Evolutionary conservation across 2,329 filamentous ascomycete species (phyloP).

Genomic region (Pseudocercospora fijiensis): DNA sequence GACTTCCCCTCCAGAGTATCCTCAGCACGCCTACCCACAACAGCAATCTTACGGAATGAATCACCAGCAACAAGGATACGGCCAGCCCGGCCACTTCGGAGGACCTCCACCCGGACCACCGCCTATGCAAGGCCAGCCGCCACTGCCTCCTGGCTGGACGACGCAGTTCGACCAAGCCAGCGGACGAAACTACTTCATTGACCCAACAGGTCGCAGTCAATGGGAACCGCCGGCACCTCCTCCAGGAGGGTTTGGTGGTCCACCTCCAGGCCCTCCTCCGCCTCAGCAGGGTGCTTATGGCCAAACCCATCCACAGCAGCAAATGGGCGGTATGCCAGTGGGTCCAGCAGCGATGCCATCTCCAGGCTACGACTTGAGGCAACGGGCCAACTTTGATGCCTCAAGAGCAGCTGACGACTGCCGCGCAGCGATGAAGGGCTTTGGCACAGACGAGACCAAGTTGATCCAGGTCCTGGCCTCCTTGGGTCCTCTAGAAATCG

Average conservation of each 20-base stretch:
- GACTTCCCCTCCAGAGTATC: constrained; percentile 3
- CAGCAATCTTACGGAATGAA: constrained; percentile 7
- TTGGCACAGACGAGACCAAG: constrained; percentile 80
- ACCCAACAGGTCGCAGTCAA: constrained; percentile 18
- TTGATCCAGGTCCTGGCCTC: constrained; percentile 69
- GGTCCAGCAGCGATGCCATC: constrained; percentile 64
- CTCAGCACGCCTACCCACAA: constrained; percentile 8
- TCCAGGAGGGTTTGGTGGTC: constrained; percentile 23
- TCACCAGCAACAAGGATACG: constrained; percentile 15
- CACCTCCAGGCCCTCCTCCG: constrained; percentile 27
- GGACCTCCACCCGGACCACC: constrained; percentile 24
- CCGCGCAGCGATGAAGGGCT: constrained; percentile 85
- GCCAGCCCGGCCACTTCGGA: constrained; percentile 15
- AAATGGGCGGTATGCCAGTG: constrained; percentile 20
- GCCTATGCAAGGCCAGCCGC: constrained; percentile 14
- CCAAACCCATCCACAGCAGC: constrained; percentile 20
- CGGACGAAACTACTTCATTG: constrained; percentile 18
- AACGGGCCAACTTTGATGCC: constrained; percentile 66
- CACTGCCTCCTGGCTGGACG: constrained; percentile 21
- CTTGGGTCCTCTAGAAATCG: constrained; percentile 76
- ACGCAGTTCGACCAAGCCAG: constrained; percentile 17
- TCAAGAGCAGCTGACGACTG: constrained; percentile 67
- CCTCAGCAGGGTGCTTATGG: constrained; percentile 27
- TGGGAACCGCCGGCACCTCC: constrained; percentile 23
- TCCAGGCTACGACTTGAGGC: constrained; percentile 70